phyloP scores from a whole-genome alignment of 345 rosid genomes.

The Populus alba region DNA sequence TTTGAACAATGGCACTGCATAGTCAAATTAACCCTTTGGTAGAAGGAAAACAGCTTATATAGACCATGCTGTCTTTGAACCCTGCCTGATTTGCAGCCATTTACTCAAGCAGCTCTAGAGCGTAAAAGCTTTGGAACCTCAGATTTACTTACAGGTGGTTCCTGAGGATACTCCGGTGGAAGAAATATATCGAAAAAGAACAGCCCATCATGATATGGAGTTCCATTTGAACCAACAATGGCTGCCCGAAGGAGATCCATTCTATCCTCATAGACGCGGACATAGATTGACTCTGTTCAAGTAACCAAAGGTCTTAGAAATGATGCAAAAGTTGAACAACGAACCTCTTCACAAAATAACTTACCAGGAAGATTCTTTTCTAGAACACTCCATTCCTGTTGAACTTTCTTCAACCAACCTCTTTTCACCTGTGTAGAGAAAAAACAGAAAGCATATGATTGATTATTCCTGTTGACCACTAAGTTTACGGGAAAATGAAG shows the following conservation, averaged over 20 bases:
- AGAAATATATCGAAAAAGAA: conserved; percentile 89
- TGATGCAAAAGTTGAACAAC: not conserved
- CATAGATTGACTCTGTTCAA: conserved; percentile 68
- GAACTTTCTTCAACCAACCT: conserved; percentile 83
- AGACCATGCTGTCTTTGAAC: not conserved
- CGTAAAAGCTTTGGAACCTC: not conserved
- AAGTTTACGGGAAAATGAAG: conserved; percentile 1
- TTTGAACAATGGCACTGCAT: not conserved
- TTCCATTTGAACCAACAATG: conserved; percentile 77
- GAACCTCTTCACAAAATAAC: not conserved
- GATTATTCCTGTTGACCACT: conserved; percentile 3
- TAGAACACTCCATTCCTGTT: conserved; percentile 82
- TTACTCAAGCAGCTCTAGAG: conserved; percentile 2
- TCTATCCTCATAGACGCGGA: conserved; percentile 79
- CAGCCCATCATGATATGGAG: conserved; percentile 89
- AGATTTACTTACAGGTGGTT: conserved; percentile 76
- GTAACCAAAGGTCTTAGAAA: not conserved
- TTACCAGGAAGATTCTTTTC: conserved; percentile 77
- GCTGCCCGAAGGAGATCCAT: conserved; percentile 86
- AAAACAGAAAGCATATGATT: not conserved
- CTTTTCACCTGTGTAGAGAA: conserved; percentile 49
- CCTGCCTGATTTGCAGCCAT: not conserved
- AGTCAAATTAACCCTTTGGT: not conserved
- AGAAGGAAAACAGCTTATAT: not conserved
- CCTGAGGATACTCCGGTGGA: conserved; percentile 80